A percentile compares a stretch with the other conserved stretches of the same genome.
Conservation (phyloP, 148 eudicot species). For the Fallopia convolvulus region DNA sequence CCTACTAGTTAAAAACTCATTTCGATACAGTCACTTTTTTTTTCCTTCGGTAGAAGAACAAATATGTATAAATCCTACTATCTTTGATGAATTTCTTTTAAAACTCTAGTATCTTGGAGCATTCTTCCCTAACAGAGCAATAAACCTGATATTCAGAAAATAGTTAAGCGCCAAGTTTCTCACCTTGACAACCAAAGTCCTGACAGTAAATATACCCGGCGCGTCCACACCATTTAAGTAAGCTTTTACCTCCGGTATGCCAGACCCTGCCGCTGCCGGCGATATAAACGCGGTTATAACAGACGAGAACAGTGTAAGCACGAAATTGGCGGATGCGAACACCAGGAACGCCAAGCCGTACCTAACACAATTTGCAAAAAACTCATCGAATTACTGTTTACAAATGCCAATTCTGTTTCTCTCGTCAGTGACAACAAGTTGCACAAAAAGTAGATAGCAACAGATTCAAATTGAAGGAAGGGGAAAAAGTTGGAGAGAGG, state of each 20-base stretch:
- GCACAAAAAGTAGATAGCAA: background rate
- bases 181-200: conserved; percentile 82
- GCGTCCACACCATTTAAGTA: conserved; percentile 97
- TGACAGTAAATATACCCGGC: conserved; percentile 62
- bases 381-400: background rate
- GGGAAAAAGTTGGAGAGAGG: background rate
- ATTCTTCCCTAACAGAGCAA: background rate
- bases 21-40: no score
- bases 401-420: background rate
- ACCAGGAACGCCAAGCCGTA: conserved; percentile 56
- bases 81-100: background rate
- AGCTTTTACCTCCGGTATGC: conserved; percentile 94
- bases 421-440: background rate
- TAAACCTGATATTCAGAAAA: background rate
- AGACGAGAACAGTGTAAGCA: conserved; percentile 65
- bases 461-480: background rate
- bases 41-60: background rate
- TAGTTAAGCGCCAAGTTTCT: background rate
- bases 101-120: background rate
- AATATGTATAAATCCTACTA: background rate
- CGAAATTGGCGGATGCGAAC: conserved; percentile 63
- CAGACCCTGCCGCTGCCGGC: conserved; percentile 93
- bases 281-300: conserved; percentile 59
- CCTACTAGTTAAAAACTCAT: no score
- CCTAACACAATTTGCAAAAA: conserved; percentile 26